phyloP scores from a whole-genome alignment of 2,329 filamentous ascomycete genomes.

The Exutisphaerella laricina region DNA sequence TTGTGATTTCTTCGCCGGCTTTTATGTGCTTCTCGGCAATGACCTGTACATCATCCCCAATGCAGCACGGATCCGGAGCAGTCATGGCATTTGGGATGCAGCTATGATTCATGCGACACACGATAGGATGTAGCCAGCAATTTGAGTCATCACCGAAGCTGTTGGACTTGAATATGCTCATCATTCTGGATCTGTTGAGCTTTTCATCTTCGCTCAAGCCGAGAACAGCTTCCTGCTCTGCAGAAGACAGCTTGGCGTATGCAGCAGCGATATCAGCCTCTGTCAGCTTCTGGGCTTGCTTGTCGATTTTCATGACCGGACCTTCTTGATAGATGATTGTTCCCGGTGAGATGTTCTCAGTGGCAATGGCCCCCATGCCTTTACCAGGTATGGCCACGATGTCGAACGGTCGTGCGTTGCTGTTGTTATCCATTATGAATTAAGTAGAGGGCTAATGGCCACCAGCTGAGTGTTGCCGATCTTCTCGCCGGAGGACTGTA shows the following conservation, averaged over 20 bases:
- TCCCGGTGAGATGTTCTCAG: constrained; percentile 3
- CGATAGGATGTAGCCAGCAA: constrained; percentile 12
- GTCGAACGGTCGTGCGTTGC: background rate
- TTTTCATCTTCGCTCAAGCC: constrained; percentile 3
- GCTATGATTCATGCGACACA: constrained; percentile 11
- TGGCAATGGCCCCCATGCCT: constrained; percentile 10
- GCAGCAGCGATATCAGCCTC: constrained; percentile 5
- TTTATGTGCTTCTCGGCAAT: constrained; percentile 9
- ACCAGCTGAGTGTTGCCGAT: background rate
- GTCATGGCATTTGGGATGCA: constrained; percentile 11
- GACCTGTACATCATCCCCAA: constrained; percentile 8
- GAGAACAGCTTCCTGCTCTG: constrained; percentile 6
- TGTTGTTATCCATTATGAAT: background rate
- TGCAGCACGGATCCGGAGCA: constrained; percentile 6
- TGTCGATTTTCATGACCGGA: constrained; percentile 8
- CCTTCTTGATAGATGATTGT: constrained; percentile 10
- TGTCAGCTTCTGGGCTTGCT: constrained; percentile 4
- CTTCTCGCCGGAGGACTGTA: too few relatives aligned
- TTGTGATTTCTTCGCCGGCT: constrained; percentile 11
- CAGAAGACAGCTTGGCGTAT: background rate
- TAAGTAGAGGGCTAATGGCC: background rate
- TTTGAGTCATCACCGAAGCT: constrained; percentile 8
- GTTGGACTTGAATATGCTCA: constrained; percentile 13
- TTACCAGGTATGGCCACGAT: constrained; percentile 6
- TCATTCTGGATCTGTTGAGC: background rate